Base-by-base conservation (phyloP, 169 alveolate species). In the Hepatocystis sp. region DNA sequence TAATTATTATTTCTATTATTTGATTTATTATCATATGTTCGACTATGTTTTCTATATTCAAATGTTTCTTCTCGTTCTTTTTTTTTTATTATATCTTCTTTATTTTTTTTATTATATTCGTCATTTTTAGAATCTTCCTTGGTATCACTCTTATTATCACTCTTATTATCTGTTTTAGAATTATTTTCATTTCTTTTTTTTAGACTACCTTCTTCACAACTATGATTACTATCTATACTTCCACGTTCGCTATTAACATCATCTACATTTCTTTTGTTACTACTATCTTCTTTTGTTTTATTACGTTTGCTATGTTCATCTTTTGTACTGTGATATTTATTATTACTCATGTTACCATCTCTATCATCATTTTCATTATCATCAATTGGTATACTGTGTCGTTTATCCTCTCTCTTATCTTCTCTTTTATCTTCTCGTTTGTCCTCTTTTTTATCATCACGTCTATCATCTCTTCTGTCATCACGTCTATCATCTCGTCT, bases 1-100 rank as follows among this genome's bases (percentile, higher is more conserved):
- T 71, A 71, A 39, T 66, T 11, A 52, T 66, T 47, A 36, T 30
- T 61, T 46, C 63, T 58, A n/a, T 71, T 71, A 47, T 23, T 34
- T 13, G 53, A 27, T 17, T 71, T 49, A 28, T 71, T 47, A 67
- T 67, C 28, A 32, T 11, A 51, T 7, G 56, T 63, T 19, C 66
- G 11, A 11, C 30, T 42, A 15, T 55, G 36, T 13, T 51, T 52
- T 34, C 58, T 67, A 47, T 68, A 42, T 4, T 53, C 86, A 55
- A 55, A 55, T 5, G 86, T 55, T 17, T 53, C 66, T 44, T 40
- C 81, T 28, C 53, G 36, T 30, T 34, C 30, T 25, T 68, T 71
- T n/a, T 36, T 63, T 49, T 42, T 68, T 27, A 27, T 53, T 0
- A 15, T 13, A 55, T 56, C 68, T 36, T 56, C 68, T 40, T 44